Evolutionary conservation across 2,329 filamentous ascomycete species (phyloP).

Genomic region (Lasiodiplodia hormozganensis): DNA sequence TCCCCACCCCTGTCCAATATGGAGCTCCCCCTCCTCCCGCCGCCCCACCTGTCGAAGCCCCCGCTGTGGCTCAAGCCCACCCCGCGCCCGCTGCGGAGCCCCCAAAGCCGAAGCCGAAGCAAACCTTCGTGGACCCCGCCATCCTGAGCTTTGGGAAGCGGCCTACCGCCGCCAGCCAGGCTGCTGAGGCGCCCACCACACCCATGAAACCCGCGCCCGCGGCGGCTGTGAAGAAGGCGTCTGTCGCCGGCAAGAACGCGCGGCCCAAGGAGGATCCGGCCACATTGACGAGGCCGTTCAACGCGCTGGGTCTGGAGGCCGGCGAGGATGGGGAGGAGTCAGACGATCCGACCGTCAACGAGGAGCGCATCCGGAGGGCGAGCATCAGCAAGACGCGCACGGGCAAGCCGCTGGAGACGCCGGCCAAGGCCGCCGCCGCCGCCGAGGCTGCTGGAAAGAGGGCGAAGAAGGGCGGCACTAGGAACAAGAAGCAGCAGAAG

Average conservation of each 20-base stretch:
- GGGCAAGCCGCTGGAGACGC: conserved; percentile 47
- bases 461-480: conserved; percentile 53
- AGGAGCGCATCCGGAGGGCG: conserved; percentile 39
- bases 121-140: conserved; percentile 77
- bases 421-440: conserved; percentile 39
- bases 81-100: conserved; percentile 28
- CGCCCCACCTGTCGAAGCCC: conserved; percentile 36
- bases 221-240: conserved; percentile 39
- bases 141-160: conserved; percentile 71
- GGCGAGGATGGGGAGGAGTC: conserved; percentile 44
- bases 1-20: conserved; percentile 36
- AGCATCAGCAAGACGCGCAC: conserved; percentile 50
- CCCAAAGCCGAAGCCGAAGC: conserved; percentile 44
- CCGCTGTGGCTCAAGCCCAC: conserved; percentile 19
- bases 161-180: conserved; percentile 30
- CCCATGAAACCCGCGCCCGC: conserved; percentile 50
- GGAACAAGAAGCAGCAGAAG: conserved; percentile 55
- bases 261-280: conserved; percentile 45
- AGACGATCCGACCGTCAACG: conserved; percentile 41
- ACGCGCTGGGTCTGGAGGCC: conserved; percentile 48
- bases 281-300: conserved; percentile 49
- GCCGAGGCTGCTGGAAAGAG: conserved; percentile 52
- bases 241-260: conserved; percentile 33
- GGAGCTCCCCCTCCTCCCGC: conserved; percentile 29
- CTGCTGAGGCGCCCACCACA: conserved; percentile 48